These are phyloP conservation scores for Pugionium dolabratum DNA, from an alignment of 345 rosid species.

Conservation along the genomic window DNA sequence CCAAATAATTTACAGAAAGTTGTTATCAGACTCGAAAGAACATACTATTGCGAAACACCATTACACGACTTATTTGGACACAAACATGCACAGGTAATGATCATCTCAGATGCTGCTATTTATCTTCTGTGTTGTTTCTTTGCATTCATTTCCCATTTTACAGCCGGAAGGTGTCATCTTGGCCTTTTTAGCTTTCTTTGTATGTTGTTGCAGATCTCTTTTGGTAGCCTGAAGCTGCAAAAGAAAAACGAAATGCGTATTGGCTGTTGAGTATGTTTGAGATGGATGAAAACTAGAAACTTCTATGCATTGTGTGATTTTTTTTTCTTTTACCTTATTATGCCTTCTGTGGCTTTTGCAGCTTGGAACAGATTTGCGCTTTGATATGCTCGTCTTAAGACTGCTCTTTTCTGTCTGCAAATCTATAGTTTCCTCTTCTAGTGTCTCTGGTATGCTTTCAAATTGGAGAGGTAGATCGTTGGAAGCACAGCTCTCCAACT, in stretches of 20 bases:
- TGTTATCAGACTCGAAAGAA: neutral
- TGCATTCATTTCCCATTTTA: conserved; percentile 39
- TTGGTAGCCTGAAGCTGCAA: conserved; percentile 44
- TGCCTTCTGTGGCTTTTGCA: conserved; percentile 47
- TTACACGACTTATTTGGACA: neutral
- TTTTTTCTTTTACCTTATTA: conserved; percentile 45
- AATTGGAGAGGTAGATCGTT: conserved; percentile 64
- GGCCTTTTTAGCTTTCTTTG: conserved; percentile 41
- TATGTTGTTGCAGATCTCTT: conserved; percentile 42
- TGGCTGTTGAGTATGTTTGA: conserved; percentile 6
- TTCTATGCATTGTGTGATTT: neutral
- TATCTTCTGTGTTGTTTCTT: conserved; percentile 14
- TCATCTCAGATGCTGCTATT: conserved; percentile 7
- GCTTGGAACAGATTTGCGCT: conserved; percentile 57
- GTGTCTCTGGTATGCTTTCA: conserved; percentile 42
- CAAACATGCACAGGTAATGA: conserved; percentile 19
- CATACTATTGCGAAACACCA: neutral
- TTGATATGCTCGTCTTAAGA: conserved; percentile 43
- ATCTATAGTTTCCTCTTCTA: conserved; percentile 33
- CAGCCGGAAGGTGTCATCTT: conserved; percentile 35
- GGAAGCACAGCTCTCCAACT: conserved; percentile 85
- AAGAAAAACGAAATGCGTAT: neutral
- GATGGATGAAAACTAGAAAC: neutral
- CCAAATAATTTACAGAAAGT: conserved; percentile 23
- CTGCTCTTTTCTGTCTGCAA: conserved; percentile 38